These are phyloP conservation scores for Trichoderma sp. DNA, from an alignment of 2,329 filamentous ascomycete species.

Conservation along the genomic window DNA sequence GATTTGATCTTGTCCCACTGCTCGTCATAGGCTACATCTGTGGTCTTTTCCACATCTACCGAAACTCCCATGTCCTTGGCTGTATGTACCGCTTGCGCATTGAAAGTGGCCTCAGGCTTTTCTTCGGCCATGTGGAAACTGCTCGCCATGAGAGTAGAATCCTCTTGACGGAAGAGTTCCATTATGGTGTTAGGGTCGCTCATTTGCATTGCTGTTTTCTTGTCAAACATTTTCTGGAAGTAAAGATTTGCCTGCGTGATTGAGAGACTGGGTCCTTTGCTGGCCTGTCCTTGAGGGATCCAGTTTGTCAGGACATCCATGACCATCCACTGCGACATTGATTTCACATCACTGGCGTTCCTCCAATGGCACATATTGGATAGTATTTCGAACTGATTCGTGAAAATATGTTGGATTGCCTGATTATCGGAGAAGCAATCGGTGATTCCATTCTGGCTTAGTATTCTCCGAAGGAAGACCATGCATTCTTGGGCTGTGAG, in stretches of 20 bases:
- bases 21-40: background rate
- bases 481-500: background rate
- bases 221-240: background rate
- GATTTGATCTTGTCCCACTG: background rate
- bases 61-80: background rate
- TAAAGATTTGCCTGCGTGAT: background rate
- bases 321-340: background rate
- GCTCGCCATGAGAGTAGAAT: background rate
- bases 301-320: background rate
- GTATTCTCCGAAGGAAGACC: background rate
- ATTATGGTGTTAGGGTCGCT: background rate
- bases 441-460: background rate
- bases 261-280: background rate
- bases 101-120: background rate
- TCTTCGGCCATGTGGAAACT: background rate
- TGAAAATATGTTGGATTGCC: background rate
- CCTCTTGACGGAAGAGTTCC: background rate
- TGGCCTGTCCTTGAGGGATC: background rate
- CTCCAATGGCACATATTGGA: background rate
- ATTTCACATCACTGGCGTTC: background rate
- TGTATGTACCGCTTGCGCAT: background rate
- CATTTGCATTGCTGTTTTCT: background rate
- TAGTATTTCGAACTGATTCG: background rate
- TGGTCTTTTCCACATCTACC: background rate
- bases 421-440: background rate